phyloP scores from a whole-genome alignment of 306 rosid species.

The Vicia villosa region DNA sequence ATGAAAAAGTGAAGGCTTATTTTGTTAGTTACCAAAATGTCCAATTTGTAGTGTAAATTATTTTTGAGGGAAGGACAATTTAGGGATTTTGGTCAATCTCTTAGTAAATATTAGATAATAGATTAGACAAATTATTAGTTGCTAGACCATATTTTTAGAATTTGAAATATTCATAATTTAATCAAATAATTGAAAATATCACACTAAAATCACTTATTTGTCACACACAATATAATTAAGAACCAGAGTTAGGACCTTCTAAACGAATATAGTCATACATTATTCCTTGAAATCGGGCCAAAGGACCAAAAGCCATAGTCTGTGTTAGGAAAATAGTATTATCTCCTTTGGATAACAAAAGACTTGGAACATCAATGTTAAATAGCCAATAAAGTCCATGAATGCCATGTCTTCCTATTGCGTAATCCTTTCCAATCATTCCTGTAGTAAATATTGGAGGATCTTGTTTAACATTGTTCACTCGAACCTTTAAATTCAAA shows the following conservation, averaged over 20 bases:
- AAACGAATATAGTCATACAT: conserved; percentile 85
- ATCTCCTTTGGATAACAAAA: conserved; percentile 49
- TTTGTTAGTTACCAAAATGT: no score
- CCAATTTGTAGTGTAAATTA: no score
- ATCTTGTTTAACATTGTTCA: conserved; percentile 58
- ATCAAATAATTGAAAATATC: neutral
- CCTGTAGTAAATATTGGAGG: conserved; percentile 75
- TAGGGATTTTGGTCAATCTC: no score
- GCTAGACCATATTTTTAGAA: neutral
- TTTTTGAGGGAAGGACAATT: no score
- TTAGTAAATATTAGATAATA: no score
- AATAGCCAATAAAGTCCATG: conserved; percentile 86
- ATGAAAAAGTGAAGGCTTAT: no score
- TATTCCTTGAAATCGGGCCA: conserved; percentile 63
- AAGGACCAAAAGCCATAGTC: conserved; percentile 50
- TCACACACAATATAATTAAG: neutral
- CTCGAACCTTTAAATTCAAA: conserved; percentile 54
- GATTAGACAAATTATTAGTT: no score
- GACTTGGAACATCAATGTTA: conserved; percentile 49
- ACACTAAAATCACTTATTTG: neutral
- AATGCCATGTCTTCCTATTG: conserved; percentile 90
- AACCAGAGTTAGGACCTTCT: conserved; percentile 49
- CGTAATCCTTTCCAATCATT: conserved; percentile 74
- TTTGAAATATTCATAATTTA: neutral
- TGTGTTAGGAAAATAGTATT: conserved; percentile 71